Evolutionary conservation across 495 filamentous ascomycete genomes (phyloP).

Genomic region (Barbatosphaeria neglecta): DNA sequence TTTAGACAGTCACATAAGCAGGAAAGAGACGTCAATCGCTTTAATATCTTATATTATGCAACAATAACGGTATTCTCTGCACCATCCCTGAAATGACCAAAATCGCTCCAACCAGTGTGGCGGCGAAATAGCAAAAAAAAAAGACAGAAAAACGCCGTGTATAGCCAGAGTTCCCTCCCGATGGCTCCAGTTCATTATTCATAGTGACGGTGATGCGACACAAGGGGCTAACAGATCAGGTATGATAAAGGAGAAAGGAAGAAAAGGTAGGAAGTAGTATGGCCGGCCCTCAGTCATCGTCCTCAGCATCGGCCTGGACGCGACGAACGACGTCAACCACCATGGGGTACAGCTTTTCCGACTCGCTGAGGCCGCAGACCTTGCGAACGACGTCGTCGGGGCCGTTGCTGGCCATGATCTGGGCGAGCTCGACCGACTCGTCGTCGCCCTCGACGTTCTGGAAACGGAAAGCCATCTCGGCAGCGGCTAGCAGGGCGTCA

Average conservation of each 20-base stretch:
- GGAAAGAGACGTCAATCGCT: too few species aligned
- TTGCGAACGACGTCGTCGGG: conserved; percentile 57
- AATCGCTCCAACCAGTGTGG: too few species aligned
- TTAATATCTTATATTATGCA: too few species aligned
- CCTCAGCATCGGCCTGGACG: conserved; percentile 52
- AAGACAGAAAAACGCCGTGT: too few species aligned
- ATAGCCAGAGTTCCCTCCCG: too few species aligned
- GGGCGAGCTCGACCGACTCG: conserved; percentile 70
- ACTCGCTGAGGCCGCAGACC: conserved; percentile 61
- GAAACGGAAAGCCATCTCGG: conserved; percentile 84
- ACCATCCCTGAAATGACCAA: too few species aligned
- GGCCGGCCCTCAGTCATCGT: conserved; percentile 5
- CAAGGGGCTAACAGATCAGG: background rate
- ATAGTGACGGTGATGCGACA: background rate
- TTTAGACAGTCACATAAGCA: too few species aligned
- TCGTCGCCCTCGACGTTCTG: conserved; percentile 83
- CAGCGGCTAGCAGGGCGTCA: conserved; percentile 56
- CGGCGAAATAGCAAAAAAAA: too few species aligned
- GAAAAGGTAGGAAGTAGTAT: too few species aligned
- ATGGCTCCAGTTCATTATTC: too few species aligned
- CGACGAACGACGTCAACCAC: conserved; percentile 64
- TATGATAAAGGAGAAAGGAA: background rate
- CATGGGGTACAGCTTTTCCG: conserved; percentile 59
- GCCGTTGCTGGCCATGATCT: conserved; percentile 60
- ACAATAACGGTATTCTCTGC: too few species aligned